Conservation (phyloP, 441 rosid species). For the Corymbia calophylla region DNA sequence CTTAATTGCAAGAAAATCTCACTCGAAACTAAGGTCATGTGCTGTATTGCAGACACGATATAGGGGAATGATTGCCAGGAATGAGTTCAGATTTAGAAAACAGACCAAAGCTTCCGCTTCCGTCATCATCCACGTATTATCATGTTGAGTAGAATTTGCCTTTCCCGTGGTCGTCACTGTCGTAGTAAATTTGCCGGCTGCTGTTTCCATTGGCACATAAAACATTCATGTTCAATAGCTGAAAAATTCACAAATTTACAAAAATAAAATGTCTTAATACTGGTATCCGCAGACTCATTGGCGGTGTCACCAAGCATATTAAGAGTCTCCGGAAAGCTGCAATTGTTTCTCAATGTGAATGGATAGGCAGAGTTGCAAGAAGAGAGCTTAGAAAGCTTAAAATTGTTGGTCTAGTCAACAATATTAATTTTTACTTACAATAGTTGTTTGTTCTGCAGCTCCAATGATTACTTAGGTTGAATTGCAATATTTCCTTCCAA, state of each 20-base stretch:
- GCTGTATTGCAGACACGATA: slow-evolving; percentile 54
- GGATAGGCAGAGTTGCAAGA: slow-evolving; percentile 1
- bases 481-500: neutral
- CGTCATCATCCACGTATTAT: slow-evolving; percentile 38
- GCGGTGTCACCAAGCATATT: neutral
- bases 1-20: too few species aligned
- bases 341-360: neutral
- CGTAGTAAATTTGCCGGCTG: neutral
- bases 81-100: slow-evolving; percentile 53
- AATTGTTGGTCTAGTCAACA: neutral
- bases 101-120: slow-evolving; percentile 59
- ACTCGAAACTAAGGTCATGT: slow-evolving; percentile 16
- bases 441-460: neutral
- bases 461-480: neutral
- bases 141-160: neutral
- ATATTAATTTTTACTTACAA: neutral
- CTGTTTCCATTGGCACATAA: neutral
- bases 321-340: neutral
- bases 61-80: slow-evolving; percentile 58
- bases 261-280: neutral
- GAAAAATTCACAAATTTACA: neutral
- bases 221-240: neutral
- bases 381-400: neutral
- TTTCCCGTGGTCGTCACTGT: neutral
- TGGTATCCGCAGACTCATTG: neutral